These are phyloP conservation scores for Podospora pseudocomata DNA, from an alignment of 495 filamentous ascomycete genomes.

Conservation along the genomic window DNA sequence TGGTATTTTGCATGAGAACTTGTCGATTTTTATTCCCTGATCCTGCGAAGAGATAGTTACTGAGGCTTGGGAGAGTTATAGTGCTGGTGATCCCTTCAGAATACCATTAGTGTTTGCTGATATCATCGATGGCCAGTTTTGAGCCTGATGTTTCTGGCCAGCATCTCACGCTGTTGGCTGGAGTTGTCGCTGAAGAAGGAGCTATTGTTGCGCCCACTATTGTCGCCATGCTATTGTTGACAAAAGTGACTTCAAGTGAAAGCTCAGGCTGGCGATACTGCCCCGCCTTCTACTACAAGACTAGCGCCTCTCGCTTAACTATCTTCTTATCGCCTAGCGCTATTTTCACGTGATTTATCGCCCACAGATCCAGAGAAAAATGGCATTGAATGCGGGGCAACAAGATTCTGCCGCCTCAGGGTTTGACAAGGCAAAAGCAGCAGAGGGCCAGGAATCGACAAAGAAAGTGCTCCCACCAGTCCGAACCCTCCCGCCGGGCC, in stretches of 20 bases:
- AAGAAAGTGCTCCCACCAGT: conserved; percentile 24
- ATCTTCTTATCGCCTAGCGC: conserved; percentile 14
- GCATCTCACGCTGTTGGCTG: not conserved
- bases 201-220: not conserved
- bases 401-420: conserved; percentile 24
- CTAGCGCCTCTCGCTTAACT: conserved; percentile 16
- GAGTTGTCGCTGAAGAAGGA: not conserved
- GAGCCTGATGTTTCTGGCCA: not conserved
- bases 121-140: not conserved
- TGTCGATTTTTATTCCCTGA: not conserved
- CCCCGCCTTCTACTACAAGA: conserved; percentile 16
- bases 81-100: not conserved
- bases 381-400: conserved; percentile 32
- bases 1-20: not conserved
- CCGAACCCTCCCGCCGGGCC: conserved; percentile 18
- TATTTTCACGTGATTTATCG: conserved; percentile 22
- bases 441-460: conserved; percentile 17
- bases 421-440: conserved; percentile 16
- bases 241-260: not conserved
- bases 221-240: not conserved
- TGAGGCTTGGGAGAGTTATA: too few relatives aligned
- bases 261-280: not conserved
- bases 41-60: not conserved
- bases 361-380: conserved; percentile 31
- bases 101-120: not conserved